phyloP scores from a whole-genome alignment of 2,329 filamentous ascomycete genomes.

The Geosmithia flava region DNA sequence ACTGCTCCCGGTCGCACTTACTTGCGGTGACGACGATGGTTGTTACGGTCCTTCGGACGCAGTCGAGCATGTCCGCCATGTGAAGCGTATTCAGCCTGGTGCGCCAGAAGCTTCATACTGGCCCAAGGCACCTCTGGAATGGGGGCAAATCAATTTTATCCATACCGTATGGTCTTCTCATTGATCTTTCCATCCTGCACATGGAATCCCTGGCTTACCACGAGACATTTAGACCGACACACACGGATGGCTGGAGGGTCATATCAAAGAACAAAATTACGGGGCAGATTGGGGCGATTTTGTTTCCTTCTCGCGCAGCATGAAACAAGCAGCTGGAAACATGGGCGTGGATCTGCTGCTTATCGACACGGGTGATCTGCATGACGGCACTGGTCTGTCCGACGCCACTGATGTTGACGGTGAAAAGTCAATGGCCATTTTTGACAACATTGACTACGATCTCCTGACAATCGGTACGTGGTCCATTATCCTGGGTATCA shows the following conservation, averaged over 20 bases:
- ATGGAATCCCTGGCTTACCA: not conserved
- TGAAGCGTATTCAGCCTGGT: constrained; percentile 35
- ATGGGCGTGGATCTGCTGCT: constrained; percentile 47
- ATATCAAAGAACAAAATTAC: constrained; percentile 50
- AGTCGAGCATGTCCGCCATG: constrained; percentile 31
- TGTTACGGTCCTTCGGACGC: constrained; percentile 28
- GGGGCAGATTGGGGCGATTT: constrained; percentile 57
- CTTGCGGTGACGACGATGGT: constrained; percentile 16
- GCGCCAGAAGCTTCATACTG: constrained; percentile 27
- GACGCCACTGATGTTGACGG: constrained; percentile 48
- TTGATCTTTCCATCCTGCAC: not conserved
- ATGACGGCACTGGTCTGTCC: constrained; percentile 51
- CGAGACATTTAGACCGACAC: constrained; percentile 33
- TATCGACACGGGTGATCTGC: constrained; percentile 52
- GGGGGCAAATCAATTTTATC: constrained; percentile 51
- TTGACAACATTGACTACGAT: constrained; percentile 28
- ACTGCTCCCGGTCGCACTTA: constrained; percentile 9
- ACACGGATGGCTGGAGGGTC: constrained; percentile 48
- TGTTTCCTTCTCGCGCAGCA: constrained; percentile 44
- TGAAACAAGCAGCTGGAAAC: constrained; percentile 43
- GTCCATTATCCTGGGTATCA: not conserved
- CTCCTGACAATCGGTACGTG: constrained; percentile 24
- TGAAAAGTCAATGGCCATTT: constrained; percentile 33
- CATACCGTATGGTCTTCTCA: constrained; percentile 30
- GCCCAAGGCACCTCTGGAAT: constrained; percentile 35